A percentile compares a stretch with the other conserved stretches of the same genome.
Evolutionary conservation across 257 asterid species (phyloP).

Genomic region (Rubia yunnanensis): DNA sequence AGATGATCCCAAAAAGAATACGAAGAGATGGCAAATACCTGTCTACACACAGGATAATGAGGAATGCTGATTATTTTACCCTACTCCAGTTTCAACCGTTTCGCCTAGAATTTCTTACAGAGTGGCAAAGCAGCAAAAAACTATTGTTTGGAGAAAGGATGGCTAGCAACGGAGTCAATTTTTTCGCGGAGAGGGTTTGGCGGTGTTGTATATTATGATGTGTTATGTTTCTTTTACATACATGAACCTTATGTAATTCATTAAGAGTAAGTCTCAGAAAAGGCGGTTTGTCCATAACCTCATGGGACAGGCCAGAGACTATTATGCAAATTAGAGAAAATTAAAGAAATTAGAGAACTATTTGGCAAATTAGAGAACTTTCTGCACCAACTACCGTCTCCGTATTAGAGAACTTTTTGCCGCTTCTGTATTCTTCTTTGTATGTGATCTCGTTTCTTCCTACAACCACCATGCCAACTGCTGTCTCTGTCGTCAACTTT

Average conservation of each 20-base stretch:
- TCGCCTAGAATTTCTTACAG: background rate
- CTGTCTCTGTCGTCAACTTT: no score
- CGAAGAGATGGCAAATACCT: conserved; percentile 71
- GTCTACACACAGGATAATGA: conserved; percentile 50
- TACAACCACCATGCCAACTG: no score
- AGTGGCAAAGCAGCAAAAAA: background rate
- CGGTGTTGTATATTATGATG: background rate
- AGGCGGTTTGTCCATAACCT: no score
- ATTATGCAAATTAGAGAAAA: no score
- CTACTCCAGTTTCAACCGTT: background rate
- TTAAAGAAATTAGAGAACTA: no score
- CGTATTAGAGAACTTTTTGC: no score
- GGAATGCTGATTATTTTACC: conserved; percentile 36
- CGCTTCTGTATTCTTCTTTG: no score
- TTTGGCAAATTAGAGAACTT: no score
- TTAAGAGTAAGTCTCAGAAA: no score
- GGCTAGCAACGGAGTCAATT: background rate
- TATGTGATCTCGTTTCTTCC: no score
- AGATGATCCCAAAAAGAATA: conserved; percentile 90
- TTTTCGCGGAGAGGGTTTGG: background rate
- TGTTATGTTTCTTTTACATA: background rate
- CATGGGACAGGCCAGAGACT: no score
- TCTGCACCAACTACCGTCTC: no score
- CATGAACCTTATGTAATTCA: background rate
- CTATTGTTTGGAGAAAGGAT: background rate